phyloP scores from a whole-genome alignment of 106 monocot species.

The Dactylorhiza incarnata region DNA sequence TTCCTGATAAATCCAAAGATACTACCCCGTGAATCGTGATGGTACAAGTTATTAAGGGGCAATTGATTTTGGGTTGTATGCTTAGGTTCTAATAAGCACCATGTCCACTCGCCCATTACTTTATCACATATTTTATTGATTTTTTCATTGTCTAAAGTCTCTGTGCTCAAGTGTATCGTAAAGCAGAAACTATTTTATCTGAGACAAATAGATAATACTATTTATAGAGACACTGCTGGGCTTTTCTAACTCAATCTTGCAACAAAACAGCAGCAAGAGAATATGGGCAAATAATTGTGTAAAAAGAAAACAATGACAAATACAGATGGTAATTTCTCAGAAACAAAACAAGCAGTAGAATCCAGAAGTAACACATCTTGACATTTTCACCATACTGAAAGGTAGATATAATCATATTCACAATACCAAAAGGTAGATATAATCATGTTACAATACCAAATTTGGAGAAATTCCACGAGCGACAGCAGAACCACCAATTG shows the following conservation, averaged over 20 bases:
- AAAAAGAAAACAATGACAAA: too few species aligned
- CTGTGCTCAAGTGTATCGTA: background rate
- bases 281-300: background rate
- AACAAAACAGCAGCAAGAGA: background rate
- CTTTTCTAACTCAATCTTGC: background rate
- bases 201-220: background rate
- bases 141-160: background rate
- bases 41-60: too few species aligned
- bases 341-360: background rate
- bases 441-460: slow-evolving; percentile 38
- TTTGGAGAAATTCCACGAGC: slow-evolving; percentile 92
- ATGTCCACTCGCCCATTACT: background rate
- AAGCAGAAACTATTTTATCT: background rate
- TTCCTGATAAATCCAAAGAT: too few species aligned
- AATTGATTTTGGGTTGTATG: too few species aligned
- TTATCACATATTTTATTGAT: background rate
- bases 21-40: too few species aligned
- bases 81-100: too few species aligned
- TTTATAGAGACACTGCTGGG: background rate
- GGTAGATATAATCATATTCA: too few species aligned
- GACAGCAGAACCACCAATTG: slow-evolving; percentile 93
- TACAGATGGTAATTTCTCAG: background rate
- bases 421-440: background rate
- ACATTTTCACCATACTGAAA: background rate
- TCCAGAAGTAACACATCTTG: background rate